These are phyloP conservation scores for Hymenoscyphus infarciens DNA, from an alignment of 2,329 filamentous ascomycete species.

Conservation along the genomic window DNA sequence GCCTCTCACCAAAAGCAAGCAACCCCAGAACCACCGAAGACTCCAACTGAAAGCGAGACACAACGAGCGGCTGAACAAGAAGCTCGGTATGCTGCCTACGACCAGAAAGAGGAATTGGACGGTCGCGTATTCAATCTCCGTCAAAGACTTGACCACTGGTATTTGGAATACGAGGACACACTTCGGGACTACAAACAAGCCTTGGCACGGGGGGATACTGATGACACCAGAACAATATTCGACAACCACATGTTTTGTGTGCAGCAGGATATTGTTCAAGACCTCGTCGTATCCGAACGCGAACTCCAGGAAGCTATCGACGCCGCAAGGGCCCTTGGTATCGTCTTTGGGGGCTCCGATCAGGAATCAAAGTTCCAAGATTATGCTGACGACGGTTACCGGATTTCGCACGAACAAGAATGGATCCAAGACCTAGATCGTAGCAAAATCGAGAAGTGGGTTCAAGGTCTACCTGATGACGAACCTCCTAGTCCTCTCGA, in stretches of 20 bases:
- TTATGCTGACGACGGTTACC: slow-evolving; percentile 21
- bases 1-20: not conserved
- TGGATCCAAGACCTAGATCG: slow-evolving; percentile 18
- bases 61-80: not conserved
- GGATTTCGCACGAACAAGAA: slow-evolving; percentile 18
- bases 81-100: not conserved
- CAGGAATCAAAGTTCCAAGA: slow-evolving; percentile 20
- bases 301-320: slow-evolving; percentile 7
- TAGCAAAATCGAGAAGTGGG: slow-evolving; percentile 19
- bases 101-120: slow-evolving; percentile 4
- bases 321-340: slow-evolving; percentile 9
- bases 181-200: slow-evolving; percentile 6
- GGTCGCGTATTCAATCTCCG: slow-evolving; percentile 6
- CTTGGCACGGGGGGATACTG: not conserved
- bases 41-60: not conserved
- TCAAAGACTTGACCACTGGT: slow-evolving; percentile 16
- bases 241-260: slow-evolving; percentile 15
- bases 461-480: slow-evolving; percentile 11
- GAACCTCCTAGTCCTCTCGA: not conserved
- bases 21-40: not conserved
- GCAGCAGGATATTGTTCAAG: slow-evolving; percentile 5
- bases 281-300: slow-evolving; percentile 14
- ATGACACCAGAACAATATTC: slow-evolving; percentile 15
- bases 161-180: slow-evolving; percentile 10
- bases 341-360: slow-evolving; percentile 10